Evolutionary conservation across 1,139 yeast genomes (phyloP).

Genomic region (Blastobotrys elegans): DNA sequence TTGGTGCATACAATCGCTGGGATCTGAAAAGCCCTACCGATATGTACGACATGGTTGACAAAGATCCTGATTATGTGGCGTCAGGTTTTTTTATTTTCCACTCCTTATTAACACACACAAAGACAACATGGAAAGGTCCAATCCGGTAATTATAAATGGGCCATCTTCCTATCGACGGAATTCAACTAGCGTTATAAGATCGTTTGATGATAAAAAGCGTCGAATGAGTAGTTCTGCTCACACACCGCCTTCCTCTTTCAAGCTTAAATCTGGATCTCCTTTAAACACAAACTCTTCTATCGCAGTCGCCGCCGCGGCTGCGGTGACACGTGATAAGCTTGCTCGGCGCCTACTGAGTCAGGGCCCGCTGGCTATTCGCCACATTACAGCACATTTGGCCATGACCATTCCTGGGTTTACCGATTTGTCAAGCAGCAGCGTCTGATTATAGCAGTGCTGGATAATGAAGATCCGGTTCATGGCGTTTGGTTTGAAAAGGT

Average conservation of each 20-base stretch:
- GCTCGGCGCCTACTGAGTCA: conserved; percentile 63
- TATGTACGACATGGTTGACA: too few species aligned
- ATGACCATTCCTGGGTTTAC: conserved; percentile 76
- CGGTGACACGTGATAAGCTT: conserved; percentile 75
- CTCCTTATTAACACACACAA: too few species aligned
- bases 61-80: too few species aligned
- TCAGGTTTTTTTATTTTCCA: too few species aligned
- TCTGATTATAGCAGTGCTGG: conserved; percentile 84
- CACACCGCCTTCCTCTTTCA: conserved; percentile 3
- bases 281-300: conserved; percentile 77
- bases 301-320: conserved; percentile 82
- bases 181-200: neutral
- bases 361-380: conserved; percentile 90
- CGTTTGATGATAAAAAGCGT: conserved; percentile 14
- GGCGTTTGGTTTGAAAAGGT: conserved; percentile 76
- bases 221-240: conserved; percentile 1
- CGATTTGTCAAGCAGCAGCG: conserved; percentile 83
- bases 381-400: conserved; percentile 74
- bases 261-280: conserved; percentile 21
- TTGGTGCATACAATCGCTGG: too few species aligned
- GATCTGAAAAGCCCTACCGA: too few species aligned
- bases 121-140: neutral
- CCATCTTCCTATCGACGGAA: neutral
- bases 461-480: conserved; percentile 57
- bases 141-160: conserved; percentile 1